phyloP scores from a whole-genome alignment of 2,329 filamentous ascomycete species.

The Calonectria hongkongensis region DNA sequence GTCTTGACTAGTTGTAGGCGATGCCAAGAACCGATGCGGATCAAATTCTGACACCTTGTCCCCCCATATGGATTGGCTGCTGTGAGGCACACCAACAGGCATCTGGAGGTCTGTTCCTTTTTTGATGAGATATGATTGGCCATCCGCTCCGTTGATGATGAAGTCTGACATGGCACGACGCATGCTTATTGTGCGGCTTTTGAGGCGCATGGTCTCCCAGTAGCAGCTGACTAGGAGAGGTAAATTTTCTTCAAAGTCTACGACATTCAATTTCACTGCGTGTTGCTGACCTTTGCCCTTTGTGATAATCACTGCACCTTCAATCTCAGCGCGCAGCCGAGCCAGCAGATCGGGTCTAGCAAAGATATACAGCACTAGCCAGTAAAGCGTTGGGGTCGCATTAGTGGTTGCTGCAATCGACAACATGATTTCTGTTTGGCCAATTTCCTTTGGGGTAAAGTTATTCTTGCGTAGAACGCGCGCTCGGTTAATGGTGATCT shows the following conservation, averaged over 20 bases:
- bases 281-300: neutral
- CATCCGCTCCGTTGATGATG: conserved; percentile 54
- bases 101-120: conserved; percentile 56
- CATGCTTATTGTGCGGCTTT: conserved; percentile 61
- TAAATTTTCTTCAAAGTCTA: conserved; percentile 60
- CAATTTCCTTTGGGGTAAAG: conserved; percentile 55
- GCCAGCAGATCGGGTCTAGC: conserved; percentile 51
- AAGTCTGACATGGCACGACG: conserved; percentile 66
- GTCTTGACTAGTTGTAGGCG: conserved; percentile 4
- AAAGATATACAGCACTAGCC: conserved; percentile 58
- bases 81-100: conserved; percentile 51
- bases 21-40: conserved; percentile 49
- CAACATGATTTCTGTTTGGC: conserved; percentile 56
- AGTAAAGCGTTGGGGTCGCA: conserved; percentile 62
- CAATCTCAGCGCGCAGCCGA: conserved; percentile 47
- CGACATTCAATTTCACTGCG: conserved; percentile 59
- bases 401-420: conserved; percentile 58
- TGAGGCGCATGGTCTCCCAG: conserved; percentile 66
- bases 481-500: conserved; percentile 56
- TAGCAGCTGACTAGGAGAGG: conserved; percentile 67
- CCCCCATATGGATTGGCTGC: conserved; percentile 51
- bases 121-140: conserved; percentile 55
- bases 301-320: conserved; percentile 5
- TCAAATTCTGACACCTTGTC: conserved; percentile 47
- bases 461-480: conserved; percentile 54